Base-by-base conservation (phyloP, 192 early-diverging fungal genomes). In the Umbelopsis vinacea region DNA sequence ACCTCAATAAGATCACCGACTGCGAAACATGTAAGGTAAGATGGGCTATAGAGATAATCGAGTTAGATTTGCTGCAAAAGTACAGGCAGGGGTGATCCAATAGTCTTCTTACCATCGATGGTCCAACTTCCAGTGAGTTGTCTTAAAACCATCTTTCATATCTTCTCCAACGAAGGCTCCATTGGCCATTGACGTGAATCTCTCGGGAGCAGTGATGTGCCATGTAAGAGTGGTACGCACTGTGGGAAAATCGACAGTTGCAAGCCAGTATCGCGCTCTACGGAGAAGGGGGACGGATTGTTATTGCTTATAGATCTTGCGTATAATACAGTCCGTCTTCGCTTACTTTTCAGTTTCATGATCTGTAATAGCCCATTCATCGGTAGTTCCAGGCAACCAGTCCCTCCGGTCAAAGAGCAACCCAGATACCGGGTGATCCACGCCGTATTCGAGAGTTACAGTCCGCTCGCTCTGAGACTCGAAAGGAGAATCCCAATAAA, bases 201-300 rank as follows among this genome's bases (percentile, higher is more conserved):
- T 43, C 24, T 68, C 71, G 5, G 79, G 71, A 50, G 83, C 82
- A 29, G 84, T 87, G 19, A 87, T 72, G 63, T 29, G 46, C 73
- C 81, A 87, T 19, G 72, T 73, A 15, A 82, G 53, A 15, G 77
- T 70, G 17, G 86, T 86, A 17, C 86, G 63, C 9, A 85, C 84
- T 6, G 76, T 60, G 2, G 86, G 86, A 43, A 72, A 81, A 55
- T 87, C 86, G 10, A 87, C 82, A 48, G 72, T 77, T 1, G 86
- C 76, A 2, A 87, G 73, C 86, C 86, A 87, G 76, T 87, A 86
- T 12, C 86, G 77, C 7, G 81, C 81, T 5, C 84, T 75, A 50
- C 17, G 6, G 40, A 12, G 6, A 43, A 12, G 40, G 6, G 38
- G 40, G 6, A 43, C 3, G 40, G 6, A 4, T 43, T 43, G 11